Conservation (phyloP, 345 rosid species). For the Camelina laxa region DNA sequence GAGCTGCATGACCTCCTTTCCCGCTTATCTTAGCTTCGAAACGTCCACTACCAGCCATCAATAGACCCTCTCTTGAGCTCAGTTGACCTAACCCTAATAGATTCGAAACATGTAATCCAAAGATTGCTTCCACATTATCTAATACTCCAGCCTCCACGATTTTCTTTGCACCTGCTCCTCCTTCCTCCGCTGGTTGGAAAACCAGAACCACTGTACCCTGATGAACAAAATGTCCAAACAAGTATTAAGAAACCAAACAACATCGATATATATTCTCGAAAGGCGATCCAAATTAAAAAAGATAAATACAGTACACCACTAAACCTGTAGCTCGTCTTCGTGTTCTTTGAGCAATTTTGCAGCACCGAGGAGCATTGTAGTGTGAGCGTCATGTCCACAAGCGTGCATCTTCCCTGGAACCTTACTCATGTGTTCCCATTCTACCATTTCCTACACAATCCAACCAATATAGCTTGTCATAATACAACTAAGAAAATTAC, state of each 20-base stretch:
- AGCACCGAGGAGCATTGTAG: slow-evolving; percentile 82
- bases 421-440: slow-evolving; percentile 84
- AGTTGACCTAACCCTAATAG: slow-evolving; percentile 53
- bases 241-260: background rate
- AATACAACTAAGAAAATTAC: slow-evolving; percentile 4
- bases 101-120: slow-evolving; percentile 62
- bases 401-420: slow-evolving; percentile 83
- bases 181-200: slow-evolving; percentile 97
- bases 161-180: slow-evolving; percentile 76
- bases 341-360: slow-evolving; percentile 75
- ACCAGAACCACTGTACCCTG: slow-evolving; percentile 81
- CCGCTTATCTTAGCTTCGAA: slow-evolving; percentile 81
- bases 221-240: slow-evolving; percentile 7
- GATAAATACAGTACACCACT: background rate
- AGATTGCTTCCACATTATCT: slow-evolving; percentile 68
- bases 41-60: slow-evolving; percentile 65
- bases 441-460: slow-evolving; percentile 71
- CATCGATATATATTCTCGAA: background rate
- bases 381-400: slow-evolving; percentile 87
- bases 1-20: slow-evolving; percentile 82
- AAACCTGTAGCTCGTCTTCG: slow-evolving; percentile 35
- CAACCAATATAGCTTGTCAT: no score
- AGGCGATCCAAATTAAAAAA: background rate
- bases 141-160: slow-evolving; percentile 69
- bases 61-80: slow-evolving; percentile 58